phyloP scores from a whole-genome alignment of 352 stramenopile genomes.

The Thalassiosira pacifica region DNA sequence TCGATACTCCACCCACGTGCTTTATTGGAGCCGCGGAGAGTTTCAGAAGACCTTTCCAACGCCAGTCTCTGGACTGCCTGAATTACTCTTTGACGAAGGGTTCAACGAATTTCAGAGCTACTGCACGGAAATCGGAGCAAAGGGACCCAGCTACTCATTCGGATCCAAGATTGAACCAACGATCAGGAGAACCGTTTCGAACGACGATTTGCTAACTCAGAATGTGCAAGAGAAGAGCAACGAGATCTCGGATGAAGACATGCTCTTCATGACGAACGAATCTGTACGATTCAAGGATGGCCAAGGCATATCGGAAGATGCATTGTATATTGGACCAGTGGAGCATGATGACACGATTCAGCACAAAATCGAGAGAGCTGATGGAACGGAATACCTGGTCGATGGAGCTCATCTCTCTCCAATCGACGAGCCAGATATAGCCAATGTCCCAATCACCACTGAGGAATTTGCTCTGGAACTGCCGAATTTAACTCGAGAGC shows the following conservation, averaged over 20 bases:
- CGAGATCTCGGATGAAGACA: too few relatives aligned
- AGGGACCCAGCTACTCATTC: neutral
- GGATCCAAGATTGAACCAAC: neutral
- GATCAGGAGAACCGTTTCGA: too few relatives aligned
- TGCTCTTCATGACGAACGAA: conserved; percentile 20
- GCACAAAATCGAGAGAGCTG: neutral
- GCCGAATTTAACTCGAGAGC: neutral
- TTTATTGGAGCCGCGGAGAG: conserved; percentile 16
- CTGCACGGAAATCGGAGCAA: neutral
- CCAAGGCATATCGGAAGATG: neutral
- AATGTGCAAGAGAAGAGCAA: too few relatives aligned
- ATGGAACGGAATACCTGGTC: neutral
- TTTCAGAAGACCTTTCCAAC: conserved; percentile 27
- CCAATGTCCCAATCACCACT: neutral
- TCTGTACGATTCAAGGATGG: conserved; percentile 22
- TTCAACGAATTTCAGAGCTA: neutral
- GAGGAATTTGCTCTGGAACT: conserved; percentile 6
- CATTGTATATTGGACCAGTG: neutral
- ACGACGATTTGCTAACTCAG: neutral
- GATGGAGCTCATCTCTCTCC: neutral
- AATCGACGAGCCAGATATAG: neutral
- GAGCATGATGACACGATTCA: neutral
- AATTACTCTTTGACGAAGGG: conserved; percentile 30
- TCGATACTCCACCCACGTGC: conserved; percentile 9
- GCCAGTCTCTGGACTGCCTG: conserved; percentile 23